A percentile compares a stretch with the other conserved stretches of the same genome.
phyloP scores from a whole-genome alignment of 371 early-diverging fungal genomes.

The Amoeboaphelidium protococcarum region DNA sequence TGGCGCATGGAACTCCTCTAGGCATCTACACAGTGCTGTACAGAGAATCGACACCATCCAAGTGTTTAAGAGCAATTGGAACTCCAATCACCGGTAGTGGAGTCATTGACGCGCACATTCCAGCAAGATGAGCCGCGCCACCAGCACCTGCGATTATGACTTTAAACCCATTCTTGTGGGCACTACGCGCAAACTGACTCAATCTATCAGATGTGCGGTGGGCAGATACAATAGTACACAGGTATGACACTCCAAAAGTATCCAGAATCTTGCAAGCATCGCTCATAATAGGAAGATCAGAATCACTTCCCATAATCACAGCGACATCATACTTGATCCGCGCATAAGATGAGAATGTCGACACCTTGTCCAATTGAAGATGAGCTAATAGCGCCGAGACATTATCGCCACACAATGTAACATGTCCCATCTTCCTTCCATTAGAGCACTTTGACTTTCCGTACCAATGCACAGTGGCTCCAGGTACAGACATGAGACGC shows the following conservation, averaged over 20 bases:
- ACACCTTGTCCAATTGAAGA: too few species aligned
- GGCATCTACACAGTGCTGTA: slow-evolving; percentile 96
- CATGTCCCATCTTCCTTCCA: slow-evolving; percentile 91
- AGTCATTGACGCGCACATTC: slow-evolving; percentile 91
- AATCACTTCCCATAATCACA: slow-evolving; percentile 92
- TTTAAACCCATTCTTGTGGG: slow-evolving; percentile 64
- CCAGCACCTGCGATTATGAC: slow-evolving; percentile 92
- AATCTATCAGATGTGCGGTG: slow-evolving; percentile 82
- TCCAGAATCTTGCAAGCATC: slow-evolving; percentile 59
- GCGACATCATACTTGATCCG: slow-evolving; percentile 41
- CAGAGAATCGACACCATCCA: slow-evolving; percentile 85
- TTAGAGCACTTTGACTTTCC: slow-evolving; percentile 61
- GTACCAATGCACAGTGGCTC: slow-evolving; percentile 72
- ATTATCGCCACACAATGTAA: slow-evolving; percentile 64
- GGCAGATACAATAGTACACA: slow-evolving; percentile 77
- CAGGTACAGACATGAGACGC: slow-evolving; percentile 26
- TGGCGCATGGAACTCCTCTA: slow-evolving; percentile 86
- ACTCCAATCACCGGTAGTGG: slow-evolving; percentile 89
- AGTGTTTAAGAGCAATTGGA: slow-evolving; percentile 62
- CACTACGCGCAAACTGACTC: slow-evolving; percentile 63
- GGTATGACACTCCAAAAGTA: slow-evolving; percentile 70
- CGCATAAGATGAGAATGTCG: too few species aligned
- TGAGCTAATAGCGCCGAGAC: too few species aligned
- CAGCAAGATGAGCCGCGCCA: slow-evolving; percentile 91
- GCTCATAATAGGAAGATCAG: slow-evolving; percentile 78